Conservation (phyloP, 2,329 filamentous ascomycete genomes). For the Fonsecaea multimorphosa region DNA sequence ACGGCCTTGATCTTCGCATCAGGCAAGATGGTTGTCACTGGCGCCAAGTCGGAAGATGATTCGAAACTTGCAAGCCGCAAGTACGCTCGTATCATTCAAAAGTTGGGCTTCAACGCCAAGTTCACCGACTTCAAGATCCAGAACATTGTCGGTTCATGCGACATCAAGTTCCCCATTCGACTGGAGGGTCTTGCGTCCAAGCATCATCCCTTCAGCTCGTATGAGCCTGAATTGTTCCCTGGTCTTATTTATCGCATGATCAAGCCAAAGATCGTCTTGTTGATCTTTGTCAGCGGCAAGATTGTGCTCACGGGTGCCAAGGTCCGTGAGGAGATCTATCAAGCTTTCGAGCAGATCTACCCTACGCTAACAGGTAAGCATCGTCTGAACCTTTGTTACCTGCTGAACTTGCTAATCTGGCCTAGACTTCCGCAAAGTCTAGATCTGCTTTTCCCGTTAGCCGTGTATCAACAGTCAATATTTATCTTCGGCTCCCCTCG, state of each 20-base stretch:
- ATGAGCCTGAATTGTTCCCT: slow-evolving; percentile 97
- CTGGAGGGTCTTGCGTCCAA: slow-evolving; percentile 93
- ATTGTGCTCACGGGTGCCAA: slow-evolving; percentile 98
- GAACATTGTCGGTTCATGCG: slow-evolving; percentile 98
- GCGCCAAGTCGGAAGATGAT: slow-evolving; percentile 97
- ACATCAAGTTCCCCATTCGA: slow-evolving; percentile 99
- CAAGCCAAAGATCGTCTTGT: slow-evolving; percentile 97
- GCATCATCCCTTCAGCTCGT: slow-evolving; percentile 99
- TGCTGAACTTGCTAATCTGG: slow-evolving; percentile 39
- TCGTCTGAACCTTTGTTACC: background rate
- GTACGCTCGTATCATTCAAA: slow-evolving; percentile 99
- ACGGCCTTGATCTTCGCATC: slow-evolving; percentile 97
- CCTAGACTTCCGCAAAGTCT: slow-evolving; percentile 69
- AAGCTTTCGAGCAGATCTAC: slow-evolving; percentile 96
- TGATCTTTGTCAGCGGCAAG: slow-evolving; percentile 98
- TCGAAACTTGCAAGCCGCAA: slow-evolving; percentile 96
- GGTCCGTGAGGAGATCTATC: slow-evolving; percentile 96
- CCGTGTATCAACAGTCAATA: slow-evolving; percentile 35
- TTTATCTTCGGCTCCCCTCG: slow-evolving; percentile 6
- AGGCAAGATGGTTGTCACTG: slow-evolving; percentile 99
- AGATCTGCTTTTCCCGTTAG: slow-evolving; percentile 39
- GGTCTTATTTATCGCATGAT: slow-evolving; percentile 99
- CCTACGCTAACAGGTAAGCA: slow-evolving; percentile 83
- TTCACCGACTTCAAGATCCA: slow-evolving; percentile 99
- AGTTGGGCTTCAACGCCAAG: slow-evolving; percentile 98